Conservation (phyloP, 306 rosid species). For the Cicer cuneatum region DNA sequence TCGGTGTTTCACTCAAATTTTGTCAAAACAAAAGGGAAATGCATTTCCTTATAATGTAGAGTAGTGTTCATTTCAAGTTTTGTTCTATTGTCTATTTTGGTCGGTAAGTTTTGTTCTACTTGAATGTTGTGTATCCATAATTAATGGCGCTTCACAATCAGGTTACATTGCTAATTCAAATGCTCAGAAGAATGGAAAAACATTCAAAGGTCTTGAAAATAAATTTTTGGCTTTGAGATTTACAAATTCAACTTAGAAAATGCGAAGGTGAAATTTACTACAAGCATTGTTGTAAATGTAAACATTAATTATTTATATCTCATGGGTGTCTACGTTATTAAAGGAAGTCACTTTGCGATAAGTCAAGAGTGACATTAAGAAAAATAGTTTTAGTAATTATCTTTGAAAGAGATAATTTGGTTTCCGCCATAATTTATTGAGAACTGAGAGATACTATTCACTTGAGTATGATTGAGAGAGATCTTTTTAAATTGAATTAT, state of each 20-base stretch:
- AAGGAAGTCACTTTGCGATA: too few relatives aligned
- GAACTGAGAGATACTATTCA: too few relatives aligned
- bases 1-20: constrained; percentile 44
- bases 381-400: too few relatives aligned
- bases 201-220: constrained; percentile 3
- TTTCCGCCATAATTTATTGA: too few relatives aligned
- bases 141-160: neutral
- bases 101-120: constrained; percentile 1
- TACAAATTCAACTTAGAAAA: neutral
- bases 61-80: constrained; percentile 23
- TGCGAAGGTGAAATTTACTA: too few relatives aligned
- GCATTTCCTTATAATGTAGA: constrained; percentile 1
- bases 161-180: neutral
- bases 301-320: too few relatives aligned
- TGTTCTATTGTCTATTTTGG: neutral
- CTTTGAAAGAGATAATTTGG: too few relatives aligned
- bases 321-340: too few relatives aligned
- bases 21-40: constrained; percentile 41
- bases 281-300: too few relatives aligned
- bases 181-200: constrained; percentile 7
- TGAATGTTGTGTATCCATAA: neutral
- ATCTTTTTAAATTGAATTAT: too few relatives aligned
- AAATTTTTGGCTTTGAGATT: neutral
- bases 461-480: too few relatives aligned
- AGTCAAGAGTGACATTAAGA: too few relatives aligned